Evolutionary conservation across 2,329 filamentous ascomycete species (phyloP).

Genomic region (Fusarium nurragi): DNA sequence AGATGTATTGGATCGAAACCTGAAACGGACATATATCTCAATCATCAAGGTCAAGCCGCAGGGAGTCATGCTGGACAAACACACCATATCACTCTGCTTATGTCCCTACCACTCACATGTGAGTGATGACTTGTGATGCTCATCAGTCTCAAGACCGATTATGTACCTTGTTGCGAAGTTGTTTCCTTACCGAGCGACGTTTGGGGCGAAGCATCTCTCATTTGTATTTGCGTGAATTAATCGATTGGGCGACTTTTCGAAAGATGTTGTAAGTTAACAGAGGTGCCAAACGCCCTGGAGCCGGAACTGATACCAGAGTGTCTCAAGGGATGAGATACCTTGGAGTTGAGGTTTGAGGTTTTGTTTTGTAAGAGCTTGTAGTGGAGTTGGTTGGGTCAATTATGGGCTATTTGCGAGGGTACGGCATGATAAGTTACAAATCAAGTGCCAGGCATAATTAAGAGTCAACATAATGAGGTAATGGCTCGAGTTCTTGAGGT

Average conservation of each 20-base stretch:
- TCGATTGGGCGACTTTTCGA: not conserved
- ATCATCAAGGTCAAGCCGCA: not conserved
- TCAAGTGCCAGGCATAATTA: fast-evolving
- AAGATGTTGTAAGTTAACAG: not conserved
- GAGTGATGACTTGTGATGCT: slow-evolving; percentile 2
- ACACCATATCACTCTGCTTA: slow-evolving; percentile 7
- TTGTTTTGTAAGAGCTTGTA: not conserved
- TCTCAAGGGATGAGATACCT: not conserved
- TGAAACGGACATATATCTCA: not conserved
- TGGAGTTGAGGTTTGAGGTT: not conserved
- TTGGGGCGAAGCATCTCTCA: slow-evolving; percentile 12
- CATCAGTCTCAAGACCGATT: not conserved
- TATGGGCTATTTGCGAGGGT: not conserved
- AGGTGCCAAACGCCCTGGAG: not conserved
- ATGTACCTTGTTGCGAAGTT: slow-evolving; percentile 5
- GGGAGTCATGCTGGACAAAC: slow-evolving; percentile 10
- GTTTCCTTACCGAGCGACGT: slow-evolving; percentile 14
- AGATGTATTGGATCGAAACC: not conserved
- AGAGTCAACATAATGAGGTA: not conserved
- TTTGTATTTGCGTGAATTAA: no score
- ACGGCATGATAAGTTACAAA: no score
- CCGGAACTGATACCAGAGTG: not conserved
- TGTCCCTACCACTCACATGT: slow-evolving; percentile 6
- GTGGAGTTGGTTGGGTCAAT: not conserved
- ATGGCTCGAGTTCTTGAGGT: slow-evolving; percentile 2